Base-by-base conservation (phyloP, 148 eudicot species). In the Vaccinium macrocarpon region DNA sequence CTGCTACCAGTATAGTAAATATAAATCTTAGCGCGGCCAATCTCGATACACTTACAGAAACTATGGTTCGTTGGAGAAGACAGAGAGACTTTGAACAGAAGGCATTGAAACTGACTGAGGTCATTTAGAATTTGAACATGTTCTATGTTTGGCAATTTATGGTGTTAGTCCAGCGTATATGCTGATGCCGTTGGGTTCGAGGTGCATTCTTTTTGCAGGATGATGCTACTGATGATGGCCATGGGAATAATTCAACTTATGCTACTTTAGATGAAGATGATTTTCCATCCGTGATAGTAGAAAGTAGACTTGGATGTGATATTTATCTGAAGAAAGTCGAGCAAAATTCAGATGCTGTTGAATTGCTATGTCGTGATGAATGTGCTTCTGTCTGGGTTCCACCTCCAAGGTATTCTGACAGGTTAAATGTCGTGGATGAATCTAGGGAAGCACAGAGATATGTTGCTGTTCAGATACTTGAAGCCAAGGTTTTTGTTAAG, bases 261-360 rank as follows among this genome's bases (percentile, higher is more conserved):
- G 91, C 95, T 84, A 98, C 99, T 46, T 85, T 97, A 88, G 99
- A 97, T 93, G 98, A 92, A 87, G 99, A 93, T 90, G 98, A 97
- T 88, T 91, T 92, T 73, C 97, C 93, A 88, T 91, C 95, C 0
- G 88, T 97, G 83, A 79, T 88, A 35, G 86, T 97, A 66, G 97
- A 97, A 88, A 97, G 95, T 88, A 97, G 90, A 88, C 98, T 97
- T 84, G 99, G 98, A 8, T 92, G 97, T 90, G 96, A 95, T 90
- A 89, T 97, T 71, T 93, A 90, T 85, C 84, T 97, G 82, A 97
- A 90, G 89, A 95, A 90, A 85, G 87, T 89, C 59, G 95, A 91
- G 87, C 91, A 95, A 53, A 91, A 89, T 79, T 85, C 90, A 73
- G 89, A 91, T 84, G 80, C 87, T 56, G 87, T 95, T 81, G 93